phyloP scores from a whole-genome alignment of 176 grass and related monocot genomes.

The Cenchrus fungigraminus region DNA sequence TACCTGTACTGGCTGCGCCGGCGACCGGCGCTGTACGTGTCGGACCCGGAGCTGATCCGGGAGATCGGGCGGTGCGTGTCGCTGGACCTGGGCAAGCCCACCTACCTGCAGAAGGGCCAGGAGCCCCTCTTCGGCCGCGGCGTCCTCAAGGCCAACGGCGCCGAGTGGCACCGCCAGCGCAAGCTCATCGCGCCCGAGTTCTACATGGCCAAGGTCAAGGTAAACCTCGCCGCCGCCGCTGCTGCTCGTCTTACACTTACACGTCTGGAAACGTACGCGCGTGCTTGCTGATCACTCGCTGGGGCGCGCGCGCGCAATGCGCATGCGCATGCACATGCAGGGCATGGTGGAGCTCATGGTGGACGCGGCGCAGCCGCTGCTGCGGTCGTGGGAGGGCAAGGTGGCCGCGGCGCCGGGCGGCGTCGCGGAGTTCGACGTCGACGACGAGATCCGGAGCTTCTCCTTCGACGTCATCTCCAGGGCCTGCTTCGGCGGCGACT shows the following conservation, averaged over 20 bases:
- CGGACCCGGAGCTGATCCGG: conserved; percentile 72
- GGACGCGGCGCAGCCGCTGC: conserved; percentile 53
- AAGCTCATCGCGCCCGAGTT: conserved; percentile 88
- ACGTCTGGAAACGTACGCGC: too few species aligned
- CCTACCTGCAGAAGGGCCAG: conserved; percentile 81
- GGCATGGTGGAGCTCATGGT: conserved; percentile 68
- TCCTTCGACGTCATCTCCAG: conserved; percentile 88
- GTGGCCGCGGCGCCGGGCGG: conserved; percentile 20
- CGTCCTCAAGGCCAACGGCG: conserved; percentile 80
- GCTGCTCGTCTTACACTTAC: not conserved
- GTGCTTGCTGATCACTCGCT: too few species aligned
- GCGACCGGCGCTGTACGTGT: conserved; percentile 77
- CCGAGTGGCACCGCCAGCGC: conserved; percentile 70
- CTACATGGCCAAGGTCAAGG: conserved; percentile 69
- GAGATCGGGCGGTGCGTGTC: conserved; percentile 83
- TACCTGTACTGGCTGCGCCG: conserved; percentile 78
- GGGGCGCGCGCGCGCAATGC: not conserved
- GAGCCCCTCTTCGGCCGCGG: conserved; percentile 84
- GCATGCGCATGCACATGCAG: not conserved
- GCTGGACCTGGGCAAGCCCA: conserved; percentile 84
- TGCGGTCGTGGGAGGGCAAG: conserved; percentile 54
- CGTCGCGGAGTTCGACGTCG: conserved; percentile 49
- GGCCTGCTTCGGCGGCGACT: conserved; percentile 68
- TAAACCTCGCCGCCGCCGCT: not conserved
- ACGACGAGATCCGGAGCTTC: conserved; percentile 73